Evolutionary conservation across 371 early-diverging fungal genomes (phyloP).

Genomic region (Nematocida displodere): DNA sequence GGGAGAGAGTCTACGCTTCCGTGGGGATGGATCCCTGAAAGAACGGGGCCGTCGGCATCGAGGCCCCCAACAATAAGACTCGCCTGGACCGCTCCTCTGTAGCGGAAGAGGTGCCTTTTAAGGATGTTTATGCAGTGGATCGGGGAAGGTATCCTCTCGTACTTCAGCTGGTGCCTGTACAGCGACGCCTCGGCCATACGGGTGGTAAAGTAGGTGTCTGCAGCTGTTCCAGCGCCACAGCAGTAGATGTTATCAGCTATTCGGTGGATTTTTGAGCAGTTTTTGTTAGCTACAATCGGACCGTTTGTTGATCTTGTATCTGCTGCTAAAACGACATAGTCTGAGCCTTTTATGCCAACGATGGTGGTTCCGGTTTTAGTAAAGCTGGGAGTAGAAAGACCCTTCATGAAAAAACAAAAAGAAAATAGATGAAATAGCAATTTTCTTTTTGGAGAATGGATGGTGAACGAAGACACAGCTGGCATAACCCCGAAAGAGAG

Average conservation of each 20-base stretch:
- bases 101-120: conserved; percentile 66
- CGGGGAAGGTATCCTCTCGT: conserved; percentile 78
- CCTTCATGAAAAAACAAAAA: conserved; percentile 35
- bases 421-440: conserved; percentile 10
- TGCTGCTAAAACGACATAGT: conserved; percentile 91
- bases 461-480: conserved; percentile 6
- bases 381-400: background rate
- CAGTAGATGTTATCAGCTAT: conserved; percentile 96
- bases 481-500: background rate
- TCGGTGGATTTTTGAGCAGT: conserved; percentile 95
- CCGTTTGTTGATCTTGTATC: conserved; percentile 97
- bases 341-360: conserved; percentile 67
- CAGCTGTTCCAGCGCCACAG: conserved; percentile 98
- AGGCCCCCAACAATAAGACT: conserved; percentile 91
- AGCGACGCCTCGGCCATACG: conserved; percentile 81
- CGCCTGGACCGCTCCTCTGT: conserved; percentile 92
- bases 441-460: conserved; percentile 18
- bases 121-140: conserved; percentile 75
- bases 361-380: conserved; percentile 89
- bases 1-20: conserved; percentile 89
- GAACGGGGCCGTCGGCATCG: conserved; percentile 80
- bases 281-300: conserved; percentile 94
- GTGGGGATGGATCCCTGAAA: conserved; percentile 88
- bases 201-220: conserved; percentile 92
- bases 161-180: conserved; percentile 79